Conservation (phyloP, 805 yeast species). For the Scheffersomyces ergatensis region DNA sequence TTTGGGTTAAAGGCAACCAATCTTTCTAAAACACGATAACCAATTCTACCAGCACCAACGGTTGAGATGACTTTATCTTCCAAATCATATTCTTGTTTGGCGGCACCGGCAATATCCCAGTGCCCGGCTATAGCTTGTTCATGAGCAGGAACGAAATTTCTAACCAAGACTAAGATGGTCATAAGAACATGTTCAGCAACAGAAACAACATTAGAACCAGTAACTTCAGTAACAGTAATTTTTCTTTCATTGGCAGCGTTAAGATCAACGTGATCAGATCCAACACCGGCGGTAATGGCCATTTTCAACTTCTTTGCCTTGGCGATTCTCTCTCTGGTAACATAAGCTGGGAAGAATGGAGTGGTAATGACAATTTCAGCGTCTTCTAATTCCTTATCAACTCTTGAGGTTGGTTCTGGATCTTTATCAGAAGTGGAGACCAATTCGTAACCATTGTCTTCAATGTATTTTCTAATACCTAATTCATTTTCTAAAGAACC, state of each 20-base stretch:
- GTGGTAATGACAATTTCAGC: slow-evolving; percentile 79
- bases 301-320: slow-evolving; percentile 71
- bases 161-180: slow-evolving; percentile 67
- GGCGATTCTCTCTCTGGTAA: slow-evolving; percentile 62
- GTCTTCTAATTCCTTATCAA: slow-evolving; percentile 65
- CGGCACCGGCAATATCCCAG: slow-evolving; percentile 78
- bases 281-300: slow-evolving; percentile 79
- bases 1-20: slow-evolving; percentile 71
- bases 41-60: slow-evolving; percentile 81
- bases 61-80: slow-evolving; percentile 79
- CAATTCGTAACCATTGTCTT: slow-evolving; percentile 63
- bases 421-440: slow-evolving; percentile 70
- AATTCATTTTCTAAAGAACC: slow-evolving; percentile 77
- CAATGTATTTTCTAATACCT: slow-evolving; percentile 65
- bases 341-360: slow-evolving; percentile 81
- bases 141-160: slow-evolving; percentile 80
- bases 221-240: slow-evolving; percentile 73
- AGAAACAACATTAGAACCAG: slow-evolving; percentile 77
- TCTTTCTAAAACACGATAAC: slow-evolving; percentile 71
- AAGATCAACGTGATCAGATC: slow-evolving; percentile 78
- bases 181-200: slow-evolving; percentile 81
- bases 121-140: slow-evolving; percentile 57
- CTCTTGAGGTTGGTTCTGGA: slow-evolving; percentile 48
- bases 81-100: slow-evolving; percentile 70
- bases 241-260: slow-evolving; percentile 62